Conservation (phyloP, 2,329 filamentous ascomycete genomes). For the Trichophyton mentagrophytes region DNA sequence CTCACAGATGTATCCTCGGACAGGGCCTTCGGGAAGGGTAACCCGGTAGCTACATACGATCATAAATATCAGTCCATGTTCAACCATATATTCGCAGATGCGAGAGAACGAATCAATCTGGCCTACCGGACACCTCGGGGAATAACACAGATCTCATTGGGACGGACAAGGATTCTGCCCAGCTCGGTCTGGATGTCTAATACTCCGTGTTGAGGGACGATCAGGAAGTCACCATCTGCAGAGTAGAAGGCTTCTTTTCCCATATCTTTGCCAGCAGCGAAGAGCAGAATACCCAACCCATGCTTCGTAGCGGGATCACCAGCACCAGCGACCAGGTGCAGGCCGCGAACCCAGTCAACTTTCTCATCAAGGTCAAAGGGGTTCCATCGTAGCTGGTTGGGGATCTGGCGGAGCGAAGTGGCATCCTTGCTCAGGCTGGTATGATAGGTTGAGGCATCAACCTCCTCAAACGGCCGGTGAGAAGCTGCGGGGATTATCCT, state of each 20-base stretch:
- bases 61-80: neutral
- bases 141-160: constrained; percentile 65
- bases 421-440: constrained; percentile 29
- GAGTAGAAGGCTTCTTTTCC: constrained; percentile 68
- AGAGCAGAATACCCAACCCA: constrained; percentile 69
- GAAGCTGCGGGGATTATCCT: constrained; percentile 53
- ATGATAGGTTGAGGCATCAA: constrained; percentile 36
- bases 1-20: constrained; percentile 62
- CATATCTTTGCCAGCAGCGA: constrained; percentile 69
- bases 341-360: constrained; percentile 54
- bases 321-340: constrained; percentile 63
- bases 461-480: constrained; percentile 39
- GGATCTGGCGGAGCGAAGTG: constrained; percentile 44
- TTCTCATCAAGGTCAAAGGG: constrained; percentile 60
- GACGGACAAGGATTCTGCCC: constrained; percentile 59
- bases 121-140: constrained; percentile 52
- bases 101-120: neutral
- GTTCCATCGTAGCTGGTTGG: constrained; percentile 71
- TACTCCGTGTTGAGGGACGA: constrained; percentile 61
- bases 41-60: constrained; percentile 48
- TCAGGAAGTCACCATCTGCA: constrained; percentile 64
- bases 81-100: neutral
- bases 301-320: constrained; percentile 68
- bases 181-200: constrained; percentile 68
- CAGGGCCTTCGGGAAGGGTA: constrained; percentile 47